Percentiles rank a stretch among this genome's conserved stretches.
phyloP scores from a whole-genome alignment of 352 stramenopile species.

The Phytophthora fragariaefolia region DNA sequence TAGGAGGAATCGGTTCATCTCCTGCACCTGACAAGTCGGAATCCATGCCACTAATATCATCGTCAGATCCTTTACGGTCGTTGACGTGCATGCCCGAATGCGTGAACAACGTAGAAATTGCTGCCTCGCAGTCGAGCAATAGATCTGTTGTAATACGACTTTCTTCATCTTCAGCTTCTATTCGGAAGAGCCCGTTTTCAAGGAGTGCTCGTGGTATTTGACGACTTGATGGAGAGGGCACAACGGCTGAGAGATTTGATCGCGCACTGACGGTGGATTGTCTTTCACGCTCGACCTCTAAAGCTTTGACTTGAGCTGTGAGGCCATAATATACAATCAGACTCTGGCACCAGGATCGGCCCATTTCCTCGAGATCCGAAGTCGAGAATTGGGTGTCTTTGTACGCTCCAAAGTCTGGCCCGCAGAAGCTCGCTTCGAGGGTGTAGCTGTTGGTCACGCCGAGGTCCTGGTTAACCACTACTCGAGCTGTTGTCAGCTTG shows the following conservation, averaged over 20 bases:
- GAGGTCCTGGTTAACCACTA: constrained; percentile 90
- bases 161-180: constrained; percentile 31
- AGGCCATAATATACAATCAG: constrained; percentile 79
- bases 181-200: not conserved
- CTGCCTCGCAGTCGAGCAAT: constrained; percentile 66
- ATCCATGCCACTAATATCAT: constrained; percentile 35
- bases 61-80: constrained; percentile 21
- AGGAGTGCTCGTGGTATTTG: not conserved
- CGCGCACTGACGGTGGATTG: constrained; percentile 5
- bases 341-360: constrained; percentile 73
- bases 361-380: constrained; percentile 80
- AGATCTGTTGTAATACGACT: constrained; percentile 39
- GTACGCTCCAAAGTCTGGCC: constrained; percentile 67
- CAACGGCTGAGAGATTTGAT: not conserved
- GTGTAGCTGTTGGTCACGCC: constrained; percentile 90
- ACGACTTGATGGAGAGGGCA: not conserved
- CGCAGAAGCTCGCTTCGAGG: constrained; percentile 92
- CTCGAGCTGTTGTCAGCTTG: constrained; percentile 88
- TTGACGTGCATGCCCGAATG: constrained; percentile 31
- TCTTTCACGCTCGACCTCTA: constrained; percentile 34
- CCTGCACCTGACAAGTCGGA: constrained; percentile 73
- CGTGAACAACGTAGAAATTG: constrained; percentile 63
- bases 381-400: constrained; percentile 84
- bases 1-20: constrained; percentile 69
- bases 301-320: constrained; percentile 48